phyloP scores from a whole-genome alignment of 1,284 basidiomycete genomes.

The Pyrrhoderma lamaoense region DNA sequence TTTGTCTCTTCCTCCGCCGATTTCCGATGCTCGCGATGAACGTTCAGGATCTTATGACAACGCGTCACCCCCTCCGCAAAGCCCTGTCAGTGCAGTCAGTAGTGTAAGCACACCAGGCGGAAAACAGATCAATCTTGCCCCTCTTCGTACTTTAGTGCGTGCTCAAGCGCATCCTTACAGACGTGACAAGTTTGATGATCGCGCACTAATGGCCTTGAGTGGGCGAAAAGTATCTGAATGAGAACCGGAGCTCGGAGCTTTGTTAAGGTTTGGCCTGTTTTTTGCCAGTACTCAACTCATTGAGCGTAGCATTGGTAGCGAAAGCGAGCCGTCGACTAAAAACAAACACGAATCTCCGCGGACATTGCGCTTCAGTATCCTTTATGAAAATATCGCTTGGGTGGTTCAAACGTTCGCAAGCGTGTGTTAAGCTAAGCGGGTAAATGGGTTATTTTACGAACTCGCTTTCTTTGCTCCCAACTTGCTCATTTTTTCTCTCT shows the following conservation, averaged over 20 bases:
- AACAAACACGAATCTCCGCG: too few relatives aligned
- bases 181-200: conserved; percentile 57
- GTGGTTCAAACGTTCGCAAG: too few relatives aligned
- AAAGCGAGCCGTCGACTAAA: not conserved
- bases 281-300: not conserved
- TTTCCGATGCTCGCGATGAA: conserved; percentile 16
- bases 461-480: too few relatives aligned
- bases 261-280: not conserved
- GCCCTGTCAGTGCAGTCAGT: conserved; percentile 11
- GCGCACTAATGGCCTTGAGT: conserved; percentile 32
- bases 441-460: too few relatives aligned
- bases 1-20: conserved; percentile 10
- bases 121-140: conserved; percentile 37
- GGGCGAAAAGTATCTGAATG: conserved; percentile 4
- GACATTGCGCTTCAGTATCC: too few relatives aligned
- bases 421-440: too few relatives aligned
- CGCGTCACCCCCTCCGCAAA: conserved; percentile 2
- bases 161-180: conserved; percentile 42
- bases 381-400: too few relatives aligned
- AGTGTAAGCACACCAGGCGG: conserved; percentile 9
- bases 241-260: not conserved
- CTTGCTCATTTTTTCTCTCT: too few relatives aligned
- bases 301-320: not conserved
- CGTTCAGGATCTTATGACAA: not conserved
- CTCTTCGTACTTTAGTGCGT: conserved; percentile 46